Evolutionary conservation across 179 eudicot genomes (phyloP).

Genomic region (Corrigiola litoralis): DNA sequence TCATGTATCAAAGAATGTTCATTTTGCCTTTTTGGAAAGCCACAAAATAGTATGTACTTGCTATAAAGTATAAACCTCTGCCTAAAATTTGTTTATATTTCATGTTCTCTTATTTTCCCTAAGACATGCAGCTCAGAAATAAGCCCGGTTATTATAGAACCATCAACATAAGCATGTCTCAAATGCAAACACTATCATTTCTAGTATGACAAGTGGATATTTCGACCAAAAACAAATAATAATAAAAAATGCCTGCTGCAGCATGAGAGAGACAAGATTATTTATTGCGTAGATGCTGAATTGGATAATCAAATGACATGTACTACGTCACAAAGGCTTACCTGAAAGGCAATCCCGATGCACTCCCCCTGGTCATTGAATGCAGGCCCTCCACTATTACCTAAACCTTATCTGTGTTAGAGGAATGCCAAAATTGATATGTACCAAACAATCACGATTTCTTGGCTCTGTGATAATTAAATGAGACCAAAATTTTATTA

Average conservation of each 20-base stretch:
- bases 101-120: neutral
- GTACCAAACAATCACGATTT: slow-evolving; percentile 2
- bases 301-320: no score
- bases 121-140: no score
- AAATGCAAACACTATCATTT: no score
- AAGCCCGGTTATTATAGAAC: no score
- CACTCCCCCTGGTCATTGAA: slow-evolving; percentile 94
- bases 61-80: neutral
- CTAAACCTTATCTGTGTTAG: slow-evolving; percentile 38
- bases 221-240: no score
- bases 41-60: neutral
- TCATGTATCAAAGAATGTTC: neutral
- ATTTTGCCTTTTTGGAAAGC: neutral
- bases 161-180: no score
- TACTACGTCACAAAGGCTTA: slow-evolving; percentile 22
- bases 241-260: no score
- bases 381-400: slow-evolving; percentile 99
- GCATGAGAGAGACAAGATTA: no score
- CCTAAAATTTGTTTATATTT: neutral
- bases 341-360: slow-evolving; percentile 99
- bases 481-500: neutral
- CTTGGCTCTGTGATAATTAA: neutral
- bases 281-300: no score
- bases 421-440: slow-evolving; percentile 5
- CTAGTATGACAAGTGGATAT: no score